Percentiles rank a stretch among this genome's conserved stretches.
These are phyloP conservation scores for Phialophora verrucosa DNA, from an alignment of 2,329 filamentous ascomycete genomes.

Conservation along the genomic window DNA sequence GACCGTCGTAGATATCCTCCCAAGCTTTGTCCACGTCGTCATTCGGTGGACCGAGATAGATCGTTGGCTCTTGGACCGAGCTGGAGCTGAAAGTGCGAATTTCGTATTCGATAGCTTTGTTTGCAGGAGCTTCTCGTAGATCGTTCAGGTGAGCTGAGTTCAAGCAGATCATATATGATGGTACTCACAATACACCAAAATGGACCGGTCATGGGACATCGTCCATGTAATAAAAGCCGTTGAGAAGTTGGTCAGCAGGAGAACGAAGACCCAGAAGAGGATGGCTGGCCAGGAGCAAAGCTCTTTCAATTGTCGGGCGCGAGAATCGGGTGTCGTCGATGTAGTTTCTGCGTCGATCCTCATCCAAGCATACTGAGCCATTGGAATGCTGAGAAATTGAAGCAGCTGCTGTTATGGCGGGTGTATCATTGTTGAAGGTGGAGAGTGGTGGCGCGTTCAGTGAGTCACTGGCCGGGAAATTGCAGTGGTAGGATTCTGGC, in stretches of 20 bases:
- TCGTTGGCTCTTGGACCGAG: constrained; percentile 11
- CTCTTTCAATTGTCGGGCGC: neutral
- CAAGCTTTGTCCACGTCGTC: constrained; percentile 5
- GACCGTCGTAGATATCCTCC: constrained; percentile 6
- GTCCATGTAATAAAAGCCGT: neutral
- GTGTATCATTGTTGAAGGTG: neutral
- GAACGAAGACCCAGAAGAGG: neutral
- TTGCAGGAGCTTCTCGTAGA: constrained; percentile 5
- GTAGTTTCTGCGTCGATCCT: neutral
- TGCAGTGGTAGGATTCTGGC: neutral
- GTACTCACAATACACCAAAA: neutral
- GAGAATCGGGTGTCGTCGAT: neutral
- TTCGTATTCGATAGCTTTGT: constrained; percentile 5
- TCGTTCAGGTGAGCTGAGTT: neutral
- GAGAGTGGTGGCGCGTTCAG: neutral
- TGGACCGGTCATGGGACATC: neutral
- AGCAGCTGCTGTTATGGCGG: neutral
- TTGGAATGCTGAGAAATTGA: neutral
- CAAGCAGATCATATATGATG: neutral
- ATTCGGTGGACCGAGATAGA: constrained; percentile 3
- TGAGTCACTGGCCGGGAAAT: neutral
- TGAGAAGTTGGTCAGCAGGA: constrained; percentile 2
- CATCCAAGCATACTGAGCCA: neutral
- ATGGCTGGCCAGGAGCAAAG: neutral
- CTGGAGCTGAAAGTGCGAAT: constrained; percentile 7